Evolutionary conservation across 176 grass and related monocot genomes (phyloP).

Genomic region (Zea luxurians): DNA sequence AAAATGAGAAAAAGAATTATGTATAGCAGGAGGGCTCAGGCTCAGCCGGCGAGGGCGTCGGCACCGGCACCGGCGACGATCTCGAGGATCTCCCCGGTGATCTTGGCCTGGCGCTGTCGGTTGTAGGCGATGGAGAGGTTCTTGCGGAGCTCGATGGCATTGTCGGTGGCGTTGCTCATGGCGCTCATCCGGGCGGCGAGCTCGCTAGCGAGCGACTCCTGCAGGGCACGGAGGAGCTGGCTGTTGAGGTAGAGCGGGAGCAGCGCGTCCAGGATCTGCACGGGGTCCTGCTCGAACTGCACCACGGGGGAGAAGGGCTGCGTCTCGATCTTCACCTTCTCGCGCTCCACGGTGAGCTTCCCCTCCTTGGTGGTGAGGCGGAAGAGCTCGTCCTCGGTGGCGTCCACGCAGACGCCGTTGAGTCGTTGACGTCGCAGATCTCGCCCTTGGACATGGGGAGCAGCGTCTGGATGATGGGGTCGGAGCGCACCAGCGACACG

Average conservation of each 20-base stretch:
- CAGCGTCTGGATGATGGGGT: constrained; percentile 87
- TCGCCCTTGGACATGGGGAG: constrained; percentile 87
- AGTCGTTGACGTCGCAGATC: constrained; percentile 85
- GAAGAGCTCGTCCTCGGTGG: constrained; percentile 81
- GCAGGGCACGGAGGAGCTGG: no score
- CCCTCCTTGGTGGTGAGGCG: constrained; percentile 69
- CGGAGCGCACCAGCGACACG: constrained; percentile 57
- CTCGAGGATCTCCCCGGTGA: constrained; percentile 89
- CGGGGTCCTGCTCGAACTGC: constrained; percentile 92
- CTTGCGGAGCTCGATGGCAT: constrained; percentile 57
- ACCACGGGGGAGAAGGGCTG: constrained; percentile 68
- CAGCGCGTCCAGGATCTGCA: constrained; percentile 56
- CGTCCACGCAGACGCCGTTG: constrained; percentile 75
- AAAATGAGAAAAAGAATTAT: constrained; percentile 36
- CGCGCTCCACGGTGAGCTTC: constrained; percentile 49
- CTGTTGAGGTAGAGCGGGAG: no score
- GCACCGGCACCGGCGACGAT: constrained; percentile 75
- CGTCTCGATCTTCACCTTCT: constrained; percentile 64
- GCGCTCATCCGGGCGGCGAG: no score
- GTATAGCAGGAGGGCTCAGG: constrained; percentile 29
- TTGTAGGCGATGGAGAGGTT: constrained; percentile 65
- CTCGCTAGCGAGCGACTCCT: no score
- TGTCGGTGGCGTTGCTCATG: no score
- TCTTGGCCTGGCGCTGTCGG: constrained; percentile 76
- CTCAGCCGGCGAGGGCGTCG: constrained; percentile 33